Evolutionary conservation across 768 basidiomycete genomes (phyloP).

Genomic region (Tulasnella sp.): DNA sequence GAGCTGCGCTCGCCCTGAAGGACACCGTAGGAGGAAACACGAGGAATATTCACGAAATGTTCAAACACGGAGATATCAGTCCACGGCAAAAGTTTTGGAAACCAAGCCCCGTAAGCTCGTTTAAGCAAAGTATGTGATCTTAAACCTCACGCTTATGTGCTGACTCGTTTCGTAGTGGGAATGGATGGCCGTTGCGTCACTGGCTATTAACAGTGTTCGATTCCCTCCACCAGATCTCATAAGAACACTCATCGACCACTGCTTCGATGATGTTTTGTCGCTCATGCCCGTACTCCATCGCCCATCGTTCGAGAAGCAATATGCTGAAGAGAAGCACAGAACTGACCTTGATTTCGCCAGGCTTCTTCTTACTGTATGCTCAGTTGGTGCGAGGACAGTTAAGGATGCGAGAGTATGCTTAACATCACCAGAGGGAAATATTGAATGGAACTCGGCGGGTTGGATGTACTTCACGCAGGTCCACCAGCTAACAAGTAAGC

Average conservation of each 20-base stretch:
- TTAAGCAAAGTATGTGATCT: slow-evolving; percentile 21
- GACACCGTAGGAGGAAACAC: slow-evolving; percentile 47
- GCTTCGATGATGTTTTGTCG: slow-evolving; percentile 50
- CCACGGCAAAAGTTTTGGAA: slow-evolving; percentile 13
- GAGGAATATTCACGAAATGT: slow-evolving; percentile 5
- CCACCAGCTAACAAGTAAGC: slow-evolving; percentile 44
- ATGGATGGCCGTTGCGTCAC: slow-evolving; percentile 23
- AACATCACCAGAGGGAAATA: slow-evolving; percentile 30
- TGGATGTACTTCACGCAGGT: slow-evolving; percentile 59
- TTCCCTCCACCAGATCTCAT: slow-evolving; percentile 59
- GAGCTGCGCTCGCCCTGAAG: slow-evolving; percentile 49
- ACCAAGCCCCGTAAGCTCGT: slow-evolving; percentile 11
- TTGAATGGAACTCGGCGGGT: slow-evolving; percentile 41
- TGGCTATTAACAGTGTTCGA: slow-evolving; percentile 22
- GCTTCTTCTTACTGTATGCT: slow-evolving; percentile 59
- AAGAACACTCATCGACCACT: slow-evolving; percentile 44
- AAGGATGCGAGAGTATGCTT: slow-evolving; percentile 47
- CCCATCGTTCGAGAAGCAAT: slow-evolving; percentile 47
- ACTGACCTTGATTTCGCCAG: slow-evolving; percentile 43
- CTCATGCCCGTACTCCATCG: slow-evolving; percentile 62
- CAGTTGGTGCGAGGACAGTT: slow-evolving; percentile 48
- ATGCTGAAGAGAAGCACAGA: slow-evolving; percentile 41
- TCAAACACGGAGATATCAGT: no score
- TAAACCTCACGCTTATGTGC: slow-evolving; percentile 23
- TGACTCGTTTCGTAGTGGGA: slow-evolving; percentile 27